Evolutionary conservation across 345 rosid genomes (phyloP).

Genomic region (Clausena lansium): DNA sequence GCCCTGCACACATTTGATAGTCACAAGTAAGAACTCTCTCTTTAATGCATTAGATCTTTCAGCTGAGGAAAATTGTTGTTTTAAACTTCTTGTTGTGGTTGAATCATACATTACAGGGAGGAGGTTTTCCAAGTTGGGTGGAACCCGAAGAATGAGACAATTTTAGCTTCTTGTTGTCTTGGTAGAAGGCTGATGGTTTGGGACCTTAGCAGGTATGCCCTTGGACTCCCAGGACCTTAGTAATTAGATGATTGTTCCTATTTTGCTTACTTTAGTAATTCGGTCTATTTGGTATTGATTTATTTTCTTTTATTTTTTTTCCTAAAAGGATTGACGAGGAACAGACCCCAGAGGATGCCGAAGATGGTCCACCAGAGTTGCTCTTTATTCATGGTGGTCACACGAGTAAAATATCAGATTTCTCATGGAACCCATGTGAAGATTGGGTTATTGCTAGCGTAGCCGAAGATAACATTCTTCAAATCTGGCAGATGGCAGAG

Average conservation of each 20-base stretch:
- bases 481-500: slow-evolving; percentile 99
- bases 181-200: slow-evolving; percentile 99
- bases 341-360: slow-evolving; percentile 82
- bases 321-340: slow-evolving; percentile 62
- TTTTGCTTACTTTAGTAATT: neutral
- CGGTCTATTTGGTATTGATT: neutral
- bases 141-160: slow-evolving; percentile 97
- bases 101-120: slow-evolving; percentile 49
- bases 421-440: slow-evolving; percentile 99
- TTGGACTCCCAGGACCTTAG: slow-evolving; percentile 4
- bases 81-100: neutral
- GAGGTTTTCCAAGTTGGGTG: slow-evolving; percentile 99
- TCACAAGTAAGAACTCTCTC: slow-evolving; percentile 67
- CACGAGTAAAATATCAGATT: slow-evolving; percentile 96
- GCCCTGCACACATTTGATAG: slow-evolving; percentile 94
- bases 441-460: slow-evolving; percentile 98
- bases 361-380: slow-evolving; percentile 99
- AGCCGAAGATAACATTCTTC: slow-evolving; percentile 98
- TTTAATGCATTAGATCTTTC: neutral
- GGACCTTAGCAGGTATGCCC: slow-evolving; percentile 95
- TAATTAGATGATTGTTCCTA: neutral
- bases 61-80: neutral
- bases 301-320: neutral
- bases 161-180: slow-evolving; percentile 97
- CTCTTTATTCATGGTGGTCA: slow-evolving; percentile 99